Evolutionary conservation across 2,329 filamentous ascomycete species (phyloP), one percentile per base, ranked within the genome.

Genomic region (Aspergillus sp.): DNA sequence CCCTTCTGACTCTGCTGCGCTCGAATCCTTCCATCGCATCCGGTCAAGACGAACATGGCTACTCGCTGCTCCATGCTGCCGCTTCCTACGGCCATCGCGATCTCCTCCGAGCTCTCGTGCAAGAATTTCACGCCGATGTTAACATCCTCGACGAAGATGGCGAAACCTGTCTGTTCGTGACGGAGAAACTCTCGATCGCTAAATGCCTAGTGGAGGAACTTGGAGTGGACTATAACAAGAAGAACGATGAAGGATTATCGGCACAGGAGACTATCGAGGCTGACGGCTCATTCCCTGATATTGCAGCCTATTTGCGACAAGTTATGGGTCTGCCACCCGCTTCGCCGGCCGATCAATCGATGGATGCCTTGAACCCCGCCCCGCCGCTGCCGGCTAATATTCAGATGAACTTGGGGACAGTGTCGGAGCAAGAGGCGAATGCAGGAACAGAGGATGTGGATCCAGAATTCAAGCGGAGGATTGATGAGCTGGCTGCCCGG

Each of bases 151-250:
- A 98, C 62, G 88, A 95, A 65, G 93, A 98, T 64, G 81, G 83
- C 44, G 93, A 98, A 69, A 96, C 91, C 1, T 86, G 91, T n/a
- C 74, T 98, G 5, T 98, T 95, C 61, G 88, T 90, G n/a, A 82
- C 84, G 27, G 93, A 98, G 68, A 88, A 82, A 0, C 74, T 86
- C 39, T 83, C 87, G 4, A 84, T 89, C 35, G 91, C 91, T 13
- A 81, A 80, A 56, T 79, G 84, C 41, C 74, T 98, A 6, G 79
- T 97, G 3, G 88, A 94, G 59, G 89, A 95, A 65, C 74, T 97
- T 3, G 81, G 83, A 5, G 80, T 86, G 29, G 82, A 95, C 55
- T 66, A 79, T 32, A 69, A 68, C 13, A 73, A 84, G 46, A 76
- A 71, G 53, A 90, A 93, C 51, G 71, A 76, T 19, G 88, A 94